Conservation (phyloP, 345 rosid species). For the Microthlaspi erraticum region DNA sequence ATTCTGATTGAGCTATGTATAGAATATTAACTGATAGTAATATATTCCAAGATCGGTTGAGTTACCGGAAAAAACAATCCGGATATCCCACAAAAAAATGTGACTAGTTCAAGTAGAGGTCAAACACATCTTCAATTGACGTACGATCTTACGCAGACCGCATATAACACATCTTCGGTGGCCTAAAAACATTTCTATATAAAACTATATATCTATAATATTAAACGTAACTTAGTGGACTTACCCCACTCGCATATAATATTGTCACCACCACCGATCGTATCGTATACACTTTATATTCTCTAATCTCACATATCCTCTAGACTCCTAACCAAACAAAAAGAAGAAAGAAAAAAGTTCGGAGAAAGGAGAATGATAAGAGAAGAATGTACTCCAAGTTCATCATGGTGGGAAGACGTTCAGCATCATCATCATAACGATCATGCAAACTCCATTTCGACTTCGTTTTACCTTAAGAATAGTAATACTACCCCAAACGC, state of each 20-base stretch:
- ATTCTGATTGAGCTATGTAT: not conserved
- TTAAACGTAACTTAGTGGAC: constrained; percentile 63
- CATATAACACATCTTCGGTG: constrained; percentile 40
- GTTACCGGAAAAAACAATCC: not conserved
- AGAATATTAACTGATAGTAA: not conserved
- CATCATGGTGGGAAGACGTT: constrained; percentile 69
- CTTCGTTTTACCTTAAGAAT: constrained; percentile 39
- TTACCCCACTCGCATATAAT: constrained; percentile 65
- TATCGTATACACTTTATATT: constrained; percentile 50
- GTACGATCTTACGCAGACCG: constrained; percentile 48
- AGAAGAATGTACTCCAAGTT: constrained; percentile 58
- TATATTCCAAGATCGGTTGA: not conserved
- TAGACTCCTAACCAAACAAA: constrained; percentile 36
- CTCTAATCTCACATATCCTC: constrained; percentile 33
- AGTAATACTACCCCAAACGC: constrained; percentile 31
- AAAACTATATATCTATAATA: constrained; percentile 19
- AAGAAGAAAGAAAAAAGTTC: not conserved
- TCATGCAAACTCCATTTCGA: constrained; percentile 56
- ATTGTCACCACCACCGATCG: constrained; percentile 53
- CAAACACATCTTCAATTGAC: constrained; percentile 41
- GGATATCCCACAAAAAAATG: not conserved
- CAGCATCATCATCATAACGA: constrained; percentile 49
- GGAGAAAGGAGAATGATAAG: constrained; percentile 39
- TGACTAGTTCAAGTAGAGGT: constrained; percentile 37
- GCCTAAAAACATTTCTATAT: constrained; percentile 37